A percentile compares a stretch with the other conserved stretches of the same genome.
These are phyloP conservation scores for Zygotorulaspora danielsina DNA, from an alignment of 805 yeast species.

Conservation along the genomic window DNA sequence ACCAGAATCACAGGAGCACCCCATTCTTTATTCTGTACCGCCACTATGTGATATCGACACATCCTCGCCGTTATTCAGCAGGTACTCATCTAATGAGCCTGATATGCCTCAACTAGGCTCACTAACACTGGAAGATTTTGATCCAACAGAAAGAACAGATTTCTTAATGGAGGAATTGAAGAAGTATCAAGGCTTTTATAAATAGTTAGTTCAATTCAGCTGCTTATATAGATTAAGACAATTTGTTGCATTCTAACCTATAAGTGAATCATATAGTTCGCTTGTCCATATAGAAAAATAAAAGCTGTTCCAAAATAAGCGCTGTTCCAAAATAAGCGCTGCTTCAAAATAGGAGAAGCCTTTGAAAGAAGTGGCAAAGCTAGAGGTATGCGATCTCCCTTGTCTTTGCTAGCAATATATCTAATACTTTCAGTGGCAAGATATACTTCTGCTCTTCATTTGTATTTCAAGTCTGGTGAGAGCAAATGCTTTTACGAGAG, in stretches of 20 bases:
- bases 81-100: not conserved
- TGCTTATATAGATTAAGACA: not conserved
- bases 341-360: too few species aligned
- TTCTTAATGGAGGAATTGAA: slow-evolving; percentile 12
- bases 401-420: not conserved
- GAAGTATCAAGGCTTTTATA: slow-evolving; percentile 5
- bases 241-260: too few species aligned
- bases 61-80: not conserved
- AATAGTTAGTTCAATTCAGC: not conserved
- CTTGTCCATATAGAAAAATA: too few species aligned
- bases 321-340: too few species aligned
- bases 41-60: not conserved
- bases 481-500: slow-evolving; percentile 82
- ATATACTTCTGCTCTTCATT: slow-evolving; percentile 46
- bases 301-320: too few species aligned
- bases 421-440: not conserved
- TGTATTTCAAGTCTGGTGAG: slow-evolving; percentile 72
- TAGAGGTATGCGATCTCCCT: not conserved
- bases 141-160: slow-evolving; percentile 9
- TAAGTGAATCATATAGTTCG: too few species aligned
- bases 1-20: not conserved
- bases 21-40: not conserved
- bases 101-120: not conserved
- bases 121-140: slow-evolving; percentile 1
- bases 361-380: too few species aligned